phyloP scores from a whole-genome alignment of 2,329 filamentous ascomycete species.

The Colletotrichum camelliae region DNA sequence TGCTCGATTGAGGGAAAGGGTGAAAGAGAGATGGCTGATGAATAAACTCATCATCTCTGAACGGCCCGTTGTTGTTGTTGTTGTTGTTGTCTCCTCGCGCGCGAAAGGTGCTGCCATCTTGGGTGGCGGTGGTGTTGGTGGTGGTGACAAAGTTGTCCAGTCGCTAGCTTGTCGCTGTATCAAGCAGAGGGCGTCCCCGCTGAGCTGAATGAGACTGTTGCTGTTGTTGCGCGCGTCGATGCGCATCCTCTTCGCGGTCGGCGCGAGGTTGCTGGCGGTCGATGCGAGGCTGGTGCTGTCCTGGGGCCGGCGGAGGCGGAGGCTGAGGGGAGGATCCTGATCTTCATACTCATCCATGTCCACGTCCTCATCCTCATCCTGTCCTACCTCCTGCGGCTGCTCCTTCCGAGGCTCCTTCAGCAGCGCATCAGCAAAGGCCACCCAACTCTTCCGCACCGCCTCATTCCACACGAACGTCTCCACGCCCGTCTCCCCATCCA shows the following conservation, averaged over 20 bases:
- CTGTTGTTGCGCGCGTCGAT: not conserved
- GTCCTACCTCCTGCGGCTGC: not conserved
- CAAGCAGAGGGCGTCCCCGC: no score
- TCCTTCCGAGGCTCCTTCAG: not conserved
- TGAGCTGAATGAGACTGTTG: no score
- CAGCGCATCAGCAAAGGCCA: not conserved
- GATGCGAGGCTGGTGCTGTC: not conserved
- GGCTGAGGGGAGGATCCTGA: not conserved
- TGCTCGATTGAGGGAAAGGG: no score
- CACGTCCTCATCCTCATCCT: not conserved
- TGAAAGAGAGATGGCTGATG: no score
- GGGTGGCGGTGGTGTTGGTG: no score
- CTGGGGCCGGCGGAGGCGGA: not conserved
- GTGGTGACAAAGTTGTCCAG: no score
- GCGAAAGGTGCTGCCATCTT: no score
- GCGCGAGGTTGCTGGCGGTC: not conserved
- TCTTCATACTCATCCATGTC: not conserved
- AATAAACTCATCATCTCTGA: no score
- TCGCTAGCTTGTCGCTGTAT: no score
- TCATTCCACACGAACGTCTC: not conserved
- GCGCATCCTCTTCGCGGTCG: not conserved
- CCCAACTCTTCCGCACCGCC: not conserved
- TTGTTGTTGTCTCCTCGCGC: no score
- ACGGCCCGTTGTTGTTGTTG: no score
- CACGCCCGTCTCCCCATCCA: not conserved